These are phyloP conservation scores for Boletus vinaceobasis DNA, from an alignment of 768 basidiomycete species.

Conservation along the genomic window DNA sequence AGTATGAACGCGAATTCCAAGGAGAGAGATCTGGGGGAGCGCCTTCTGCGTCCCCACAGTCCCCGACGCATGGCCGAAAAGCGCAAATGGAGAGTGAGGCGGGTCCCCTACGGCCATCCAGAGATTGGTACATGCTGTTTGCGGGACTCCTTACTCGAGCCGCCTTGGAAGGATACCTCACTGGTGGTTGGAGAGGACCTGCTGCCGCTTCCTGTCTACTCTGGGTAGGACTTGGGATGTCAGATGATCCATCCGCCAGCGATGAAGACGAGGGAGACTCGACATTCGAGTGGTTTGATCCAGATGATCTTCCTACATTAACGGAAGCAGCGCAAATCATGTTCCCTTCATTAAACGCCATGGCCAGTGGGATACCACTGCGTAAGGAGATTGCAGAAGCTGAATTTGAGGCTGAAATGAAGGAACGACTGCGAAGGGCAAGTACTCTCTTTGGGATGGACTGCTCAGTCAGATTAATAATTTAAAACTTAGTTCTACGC, in stretches of 20 bases:
- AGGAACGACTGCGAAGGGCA: constrained; percentile 64
- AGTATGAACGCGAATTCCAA: constrained; percentile 38
- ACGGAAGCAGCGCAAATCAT: constrained; percentile 63
- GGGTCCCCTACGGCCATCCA: constrained; percentile 61
- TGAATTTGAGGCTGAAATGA: constrained; percentile 76
- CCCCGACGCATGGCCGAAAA: constrained; percentile 14
- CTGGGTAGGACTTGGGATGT: constrained; percentile 62
- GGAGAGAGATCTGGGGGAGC: constrained; percentile 22
- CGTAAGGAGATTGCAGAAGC: constrained; percentile 54
- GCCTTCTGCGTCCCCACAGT: constrained; percentile 11
- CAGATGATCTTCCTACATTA: constrained; percentile 71
- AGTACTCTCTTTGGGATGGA: constrained; percentile 25
- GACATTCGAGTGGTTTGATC: constrained; percentile 60
- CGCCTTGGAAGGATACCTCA: constrained; percentile 80
- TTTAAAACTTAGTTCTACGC: constrained; percentile 63
- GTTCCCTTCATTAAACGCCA: constrained; percentile 52
- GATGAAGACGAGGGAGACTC: constrained; percentile 33
- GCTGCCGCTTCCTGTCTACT: constrained; percentile 69
- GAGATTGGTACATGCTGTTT: constrained; percentile 80
- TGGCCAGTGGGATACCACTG: constrained; percentile 24
- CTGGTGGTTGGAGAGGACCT: constrained; percentile 74
- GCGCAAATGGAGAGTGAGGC: constrained; percentile 38
- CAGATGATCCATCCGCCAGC: constrained; percentile 22
- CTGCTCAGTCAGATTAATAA: constrained; percentile 2
- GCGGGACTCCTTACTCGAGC: constrained; percentile 78